phyloP scores from a whole-genome alignment of 352 stramenopile species.

The Globisporangium canariense region DNA sequence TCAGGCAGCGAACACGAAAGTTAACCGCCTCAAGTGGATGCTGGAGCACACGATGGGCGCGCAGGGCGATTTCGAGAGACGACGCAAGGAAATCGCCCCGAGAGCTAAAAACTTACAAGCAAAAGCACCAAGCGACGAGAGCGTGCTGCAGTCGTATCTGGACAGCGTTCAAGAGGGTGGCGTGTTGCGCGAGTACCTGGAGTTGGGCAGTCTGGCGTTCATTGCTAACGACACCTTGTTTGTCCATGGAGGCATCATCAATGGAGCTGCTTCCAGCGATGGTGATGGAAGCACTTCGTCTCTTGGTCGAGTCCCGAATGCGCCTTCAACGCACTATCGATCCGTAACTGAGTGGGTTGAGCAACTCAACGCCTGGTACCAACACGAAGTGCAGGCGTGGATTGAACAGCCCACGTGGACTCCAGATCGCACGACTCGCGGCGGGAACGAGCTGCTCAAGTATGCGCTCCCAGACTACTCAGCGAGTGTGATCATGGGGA shows the following conservation, averaged over 20 bases:
- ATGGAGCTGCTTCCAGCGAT: constrained; percentile 19
- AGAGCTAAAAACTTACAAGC: constrained; percentile 12
- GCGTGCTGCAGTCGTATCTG: constrained; percentile 78
- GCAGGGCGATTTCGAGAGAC: constrained; percentile 87
- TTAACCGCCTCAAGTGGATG: constrained; percentile 88
- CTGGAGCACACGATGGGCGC: constrained; percentile 90
- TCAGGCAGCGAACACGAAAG: constrained; percentile 60
- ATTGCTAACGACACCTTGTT: constrained; percentile 88
- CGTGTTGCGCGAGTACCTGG: constrained; percentile 83
- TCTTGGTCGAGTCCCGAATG: constrained; percentile 73
- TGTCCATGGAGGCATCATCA: constrained; percentile 89
- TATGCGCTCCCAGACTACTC: constrained; percentile 65
- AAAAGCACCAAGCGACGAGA: constrained; percentile 56
- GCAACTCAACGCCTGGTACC: constrained; percentile 85
- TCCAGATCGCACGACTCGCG: constrained; percentile 42
- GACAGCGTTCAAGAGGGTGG: constrained; percentile 69
- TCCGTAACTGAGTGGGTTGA: constrained; percentile 55
- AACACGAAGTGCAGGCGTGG: constrained; percentile 71
- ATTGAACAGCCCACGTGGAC: constrained; percentile 76
- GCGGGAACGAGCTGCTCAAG: constrained; percentile 62
- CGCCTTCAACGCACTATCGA: constrained; percentile 25
- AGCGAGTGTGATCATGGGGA: constrained; percentile 72
- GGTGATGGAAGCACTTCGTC: constrained; percentile 34
- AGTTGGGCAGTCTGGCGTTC: constrained; percentile 74
- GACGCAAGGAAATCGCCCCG: constrained; percentile 67